phyloP scores from a whole-genome alignment of 2,329 filamentous ascomycete genomes.

The Aureobasidium sp. region DNA sequence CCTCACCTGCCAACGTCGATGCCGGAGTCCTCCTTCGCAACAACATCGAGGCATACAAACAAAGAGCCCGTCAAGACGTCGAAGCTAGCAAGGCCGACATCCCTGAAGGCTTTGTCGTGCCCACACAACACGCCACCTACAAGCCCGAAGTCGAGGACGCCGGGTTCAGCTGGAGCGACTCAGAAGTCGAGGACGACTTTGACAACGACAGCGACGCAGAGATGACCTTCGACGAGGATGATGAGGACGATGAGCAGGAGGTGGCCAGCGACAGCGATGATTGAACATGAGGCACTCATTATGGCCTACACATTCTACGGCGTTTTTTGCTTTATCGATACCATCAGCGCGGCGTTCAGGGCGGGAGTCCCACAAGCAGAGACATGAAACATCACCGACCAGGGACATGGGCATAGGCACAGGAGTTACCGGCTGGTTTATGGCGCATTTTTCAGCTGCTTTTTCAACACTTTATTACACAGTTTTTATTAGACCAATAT shows the following conservation, averaged over 20 bases:
- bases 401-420: background rate
- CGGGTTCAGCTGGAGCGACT: slow-evolving; percentile 63
- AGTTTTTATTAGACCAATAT: slow-evolving; percentile 7
- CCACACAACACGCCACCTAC: slow-evolving; percentile 58
- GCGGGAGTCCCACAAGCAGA: background rate
- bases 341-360: slow-evolving; percentile 11
- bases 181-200: slow-evolving; percentile 59
- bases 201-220: slow-evolving; percentile 56
- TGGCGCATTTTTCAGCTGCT: slow-evolving; percentile 2
- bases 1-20: slow-evolving; percentile 89
- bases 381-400: background rate
- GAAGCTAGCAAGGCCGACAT: slow-evolving; percentile 70
- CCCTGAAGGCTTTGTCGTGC: slow-evolving; percentile 72
- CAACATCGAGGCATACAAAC: slow-evolving; percentile 59
- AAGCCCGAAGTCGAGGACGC: slow-evolving; percentile 48
- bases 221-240: slow-evolving; percentile 46
- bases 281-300: background rate
- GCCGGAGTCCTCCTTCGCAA: slow-evolving; percentile 81
- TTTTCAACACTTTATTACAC: background rate
- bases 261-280: slow-evolving; percentile 46
- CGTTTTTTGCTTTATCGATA: slow-evolving; percentile 4
- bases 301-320: background rate
- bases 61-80: slow-evolving; percentile 60
- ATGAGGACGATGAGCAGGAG: slow-evolving; percentile 54
- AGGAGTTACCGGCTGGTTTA: background rate